phyloP scores from a whole-genome alignment of 2,329 filamentous ascomycete species.

The Pyrenophora tritici-repentis region DNA sequence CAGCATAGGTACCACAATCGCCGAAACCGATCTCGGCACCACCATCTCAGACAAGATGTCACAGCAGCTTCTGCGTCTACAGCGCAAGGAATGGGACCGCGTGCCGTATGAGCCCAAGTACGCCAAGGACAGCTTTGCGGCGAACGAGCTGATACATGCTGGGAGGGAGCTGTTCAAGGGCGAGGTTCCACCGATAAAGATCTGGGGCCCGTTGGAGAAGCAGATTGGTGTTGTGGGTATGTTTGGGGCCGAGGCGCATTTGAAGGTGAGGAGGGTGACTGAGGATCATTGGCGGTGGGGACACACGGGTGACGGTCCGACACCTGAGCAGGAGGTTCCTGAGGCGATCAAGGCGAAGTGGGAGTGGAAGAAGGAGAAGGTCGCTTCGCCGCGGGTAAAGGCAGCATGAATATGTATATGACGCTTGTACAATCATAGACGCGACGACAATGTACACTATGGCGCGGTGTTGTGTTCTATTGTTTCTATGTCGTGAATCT shows the following conservation, averaged over 20 bases:
- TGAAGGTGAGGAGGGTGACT: conserved; percentile 31
- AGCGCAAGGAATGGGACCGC: conserved; percentile 44
- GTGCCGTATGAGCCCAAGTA: conserved; percentile 45
- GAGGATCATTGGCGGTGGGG: conserved; percentile 8
- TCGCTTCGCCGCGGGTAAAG: conserved; percentile 7
- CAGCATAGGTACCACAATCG: conserved; percentile 1
- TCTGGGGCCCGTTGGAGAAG: conserved; percentile 36
- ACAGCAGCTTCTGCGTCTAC: conserved; percentile 40
- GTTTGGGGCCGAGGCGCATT: conserved; percentile 37
- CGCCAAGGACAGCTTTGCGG: conserved; percentile 38
- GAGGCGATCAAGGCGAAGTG: conserved; percentile 4
- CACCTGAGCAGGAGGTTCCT: conserved; percentile 24
- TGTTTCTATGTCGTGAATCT: background rate
- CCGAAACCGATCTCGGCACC: conserved; percentile 17
- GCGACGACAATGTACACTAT: background rate
- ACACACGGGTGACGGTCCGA: conserved; percentile 16
- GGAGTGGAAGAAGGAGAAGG: conserved; percentile 4
- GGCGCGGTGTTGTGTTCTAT: background rate
- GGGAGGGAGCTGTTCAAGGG: conserved; percentile 42
- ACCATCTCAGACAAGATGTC: conserved; percentile 38
- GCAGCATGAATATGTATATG: conserved; percentile 11
- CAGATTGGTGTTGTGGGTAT: conserved; percentile 41
- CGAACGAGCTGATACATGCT: conserved; percentile 37
- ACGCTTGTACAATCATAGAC: conserved; percentile 10
- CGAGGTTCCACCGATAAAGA: conserved; percentile 37